Evolutionary conservation across 1,139 yeast species (phyloP).

Genomic region (Hemisphaericaspora xylanilytica): DNA sequence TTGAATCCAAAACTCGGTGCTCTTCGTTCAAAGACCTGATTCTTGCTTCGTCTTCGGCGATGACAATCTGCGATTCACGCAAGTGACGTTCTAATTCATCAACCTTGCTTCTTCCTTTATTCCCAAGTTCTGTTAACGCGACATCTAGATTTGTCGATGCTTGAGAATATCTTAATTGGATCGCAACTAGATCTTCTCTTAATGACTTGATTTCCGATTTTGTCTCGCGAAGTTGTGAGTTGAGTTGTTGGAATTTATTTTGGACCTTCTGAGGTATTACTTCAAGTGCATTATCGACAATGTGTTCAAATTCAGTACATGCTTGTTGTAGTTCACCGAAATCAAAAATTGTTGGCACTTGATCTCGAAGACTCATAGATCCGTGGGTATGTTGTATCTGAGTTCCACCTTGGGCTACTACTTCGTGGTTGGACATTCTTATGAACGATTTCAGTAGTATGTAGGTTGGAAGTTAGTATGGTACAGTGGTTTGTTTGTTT

Average conservation of each 20-base stretch:
- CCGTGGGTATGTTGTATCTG: not conserved
- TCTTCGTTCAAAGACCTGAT: not conserved
- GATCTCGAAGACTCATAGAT: not conserved
- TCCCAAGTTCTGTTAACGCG: not conserved
- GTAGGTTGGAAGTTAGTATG: too few relatives aligned
- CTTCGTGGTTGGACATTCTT: too few relatives aligned
- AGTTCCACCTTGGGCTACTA: too few relatives aligned
- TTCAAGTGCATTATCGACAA: not conserved
- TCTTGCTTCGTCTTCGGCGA: not conserved
- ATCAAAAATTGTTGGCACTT: not conserved
- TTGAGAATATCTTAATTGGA: not conserved
- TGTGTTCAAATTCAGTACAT: not conserved
- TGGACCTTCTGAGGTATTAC: conserved; percentile 1
- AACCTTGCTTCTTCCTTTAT: not conserved
- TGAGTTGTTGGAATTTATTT: not conserved
- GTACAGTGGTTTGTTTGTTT: too few relatives aligned
- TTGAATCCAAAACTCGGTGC: not conserved
- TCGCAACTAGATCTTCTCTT: not conserved
- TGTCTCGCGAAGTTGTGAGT: not conserved
- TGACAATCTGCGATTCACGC: not conserved
- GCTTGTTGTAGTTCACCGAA: not conserved
- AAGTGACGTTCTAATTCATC: not conserved
- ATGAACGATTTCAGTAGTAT: too few relatives aligned
- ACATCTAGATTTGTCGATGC: not conserved
- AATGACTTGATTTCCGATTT: not conserved